Conservation (phyloP, 176 grass and related monocot genomes). For the Oryza longistaminata region DNA sequence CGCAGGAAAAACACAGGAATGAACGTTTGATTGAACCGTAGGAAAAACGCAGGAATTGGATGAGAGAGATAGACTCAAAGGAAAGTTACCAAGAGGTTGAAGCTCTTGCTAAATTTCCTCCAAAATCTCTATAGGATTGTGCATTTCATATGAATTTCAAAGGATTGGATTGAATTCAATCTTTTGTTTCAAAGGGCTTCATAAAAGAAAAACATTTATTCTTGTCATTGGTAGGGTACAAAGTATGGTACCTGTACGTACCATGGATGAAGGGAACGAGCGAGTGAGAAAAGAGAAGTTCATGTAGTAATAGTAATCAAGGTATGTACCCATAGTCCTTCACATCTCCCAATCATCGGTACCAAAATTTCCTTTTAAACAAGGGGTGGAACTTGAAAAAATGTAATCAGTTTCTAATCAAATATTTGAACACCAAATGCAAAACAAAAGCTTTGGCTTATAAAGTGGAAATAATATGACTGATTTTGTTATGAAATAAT, state of each 20-base stretch:
- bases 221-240: slow-evolving; percentile 1
- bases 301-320: neutral
- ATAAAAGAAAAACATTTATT: neutral
- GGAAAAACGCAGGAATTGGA: too few species aligned
- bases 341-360: slow-evolving; percentile 34
- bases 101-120: too few species aligned
- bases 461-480: neutral
- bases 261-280: neutral
- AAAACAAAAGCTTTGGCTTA: neutral
- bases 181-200: too few species aligned
- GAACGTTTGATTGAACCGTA: too few species aligned
- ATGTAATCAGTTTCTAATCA: neutral
- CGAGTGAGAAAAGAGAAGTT: neutral
- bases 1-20: too few species aligned
- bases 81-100: too few species aligned
- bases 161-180: too few species aligned
- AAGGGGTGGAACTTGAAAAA: neutral
- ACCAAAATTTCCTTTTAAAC: neutral
- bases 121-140: too few species aligned
- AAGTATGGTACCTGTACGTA: neutral
- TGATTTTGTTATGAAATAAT: neutral
- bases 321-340: neutral
- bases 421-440: neutral
- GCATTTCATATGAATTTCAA: too few species aligned
- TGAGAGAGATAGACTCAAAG: too few species aligned